Evolutionary conservation across 2,329 filamentous ascomycete species (phyloP).

Genomic region (Exophiala sp.): DNA sequence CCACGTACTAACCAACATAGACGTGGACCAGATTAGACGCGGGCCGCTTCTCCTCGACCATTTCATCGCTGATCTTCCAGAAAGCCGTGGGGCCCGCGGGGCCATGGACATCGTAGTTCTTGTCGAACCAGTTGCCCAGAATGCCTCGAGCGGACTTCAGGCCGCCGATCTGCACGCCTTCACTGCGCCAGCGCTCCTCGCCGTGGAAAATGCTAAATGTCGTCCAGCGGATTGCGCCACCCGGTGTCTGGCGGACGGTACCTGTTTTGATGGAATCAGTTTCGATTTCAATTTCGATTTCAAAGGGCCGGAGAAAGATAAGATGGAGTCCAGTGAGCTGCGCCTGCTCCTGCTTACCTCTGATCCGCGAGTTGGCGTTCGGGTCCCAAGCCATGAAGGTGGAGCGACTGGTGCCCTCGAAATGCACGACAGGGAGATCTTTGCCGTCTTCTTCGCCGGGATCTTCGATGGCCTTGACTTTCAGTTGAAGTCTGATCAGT

Average conservation of each 20-base stretch:
- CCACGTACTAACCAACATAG: no score
- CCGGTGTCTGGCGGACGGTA: slow-evolving; percentile 57
- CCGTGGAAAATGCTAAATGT: slow-evolving; percentile 60
- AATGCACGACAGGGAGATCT: slow-evolving; percentile 57
- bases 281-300: no score
- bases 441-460: slow-evolving; percentile 52
- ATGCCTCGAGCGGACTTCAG: slow-evolving; percentile 59
- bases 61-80: slow-evolving; percentile 63
- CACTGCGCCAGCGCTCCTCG: slow-evolving; percentile 68
- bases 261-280: slow-evolving; percentile 38
- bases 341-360: slow-evolving; percentile 43
- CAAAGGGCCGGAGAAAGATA: no score
- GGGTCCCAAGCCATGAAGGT: slow-evolving; percentile 62
- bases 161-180: slow-evolving; percentile 69
- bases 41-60: slow-evolving; percentile 26
- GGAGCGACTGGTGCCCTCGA: slow-evolving; percentile 56
- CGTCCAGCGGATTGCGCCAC: slow-evolving; percentile 71
- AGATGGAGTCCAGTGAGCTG: background rate
- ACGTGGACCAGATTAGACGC: slow-evolving; percentile 11
- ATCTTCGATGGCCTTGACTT: slow-evolving; percentile 55
- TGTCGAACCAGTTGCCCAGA: slow-evolving; percentile 72
- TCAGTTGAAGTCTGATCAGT: slow-evolving; percentile 62
- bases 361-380: slow-evolving; percentile 60
- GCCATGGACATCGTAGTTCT: slow-evolving; percentile 62
- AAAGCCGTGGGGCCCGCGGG: slow-evolving; percentile 70